Evolutionary conservation across 768 basidiomycete genomes (phyloP), one percentile per base, ranked within the genome.

Genomic region (Leccinum subtestaceum): DNA sequence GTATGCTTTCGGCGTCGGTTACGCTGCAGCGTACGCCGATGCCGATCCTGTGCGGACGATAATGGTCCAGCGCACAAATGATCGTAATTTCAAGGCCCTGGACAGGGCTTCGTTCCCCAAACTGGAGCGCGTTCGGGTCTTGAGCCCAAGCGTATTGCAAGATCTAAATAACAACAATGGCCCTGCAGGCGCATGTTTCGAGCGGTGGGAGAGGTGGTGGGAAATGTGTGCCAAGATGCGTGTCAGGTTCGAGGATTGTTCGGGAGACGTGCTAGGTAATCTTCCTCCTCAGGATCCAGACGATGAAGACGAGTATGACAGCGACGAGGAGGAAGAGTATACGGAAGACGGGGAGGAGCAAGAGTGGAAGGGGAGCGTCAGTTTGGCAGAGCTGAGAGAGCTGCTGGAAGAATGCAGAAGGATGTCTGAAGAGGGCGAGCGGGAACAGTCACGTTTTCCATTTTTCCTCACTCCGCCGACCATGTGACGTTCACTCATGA

Each of bases 121-220:
- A 46, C 73, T 92, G 46, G 74, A 78, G 61, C 75, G 81, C 12
- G 79, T 91, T 51, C 78, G 90, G 27, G 80, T 82, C 13, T 67
- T 92, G 59, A 87, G 79, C 58, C 70, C 80, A 29, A 75, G 72
- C 15, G 71, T 91, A 70, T 67, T 91, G 51, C 71, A 73, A 23
- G 84, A 84, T 51, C 71, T 92, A 55, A 85, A 90, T 53, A 71
- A 74, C 17, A 72, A 80, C 64, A 52, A 82, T 76, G 72, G 89
- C 65, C 70, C 89, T 67, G 60, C 69, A 59, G 76, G 71, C 13
- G 34, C 45, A 7, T 75, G 76, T 56, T 75, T 68, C 55, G 76
- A 80, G 59, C 74, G 89, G 31, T 91, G 88, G 84, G 84, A 85
- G 63, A 74, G 78, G 50, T 91, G 90, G 90, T 88, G 84, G 81